A percentile compares a stretch with the other conserved stretches of the same genome.
These are phyloP conservation scores for Skeletonema costatum DNA, from an alignment of 108 stramenopile genomes.

Conservation along the genomic window DNA sequence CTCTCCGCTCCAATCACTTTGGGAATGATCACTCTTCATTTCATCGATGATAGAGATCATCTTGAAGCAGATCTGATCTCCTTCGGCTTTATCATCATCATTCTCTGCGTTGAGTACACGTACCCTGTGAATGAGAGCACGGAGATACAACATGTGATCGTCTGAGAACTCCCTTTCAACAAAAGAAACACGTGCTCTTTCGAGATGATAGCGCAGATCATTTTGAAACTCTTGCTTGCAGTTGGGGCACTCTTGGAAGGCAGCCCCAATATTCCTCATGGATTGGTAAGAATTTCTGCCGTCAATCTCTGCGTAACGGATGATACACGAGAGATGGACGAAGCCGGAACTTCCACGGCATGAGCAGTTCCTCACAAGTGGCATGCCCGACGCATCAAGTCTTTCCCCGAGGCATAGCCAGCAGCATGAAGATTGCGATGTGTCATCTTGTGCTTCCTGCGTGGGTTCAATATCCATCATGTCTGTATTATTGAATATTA, in stretches of 20 bases:
- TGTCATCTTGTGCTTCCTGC: no score
- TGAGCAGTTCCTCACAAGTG: conserved; percentile 2
- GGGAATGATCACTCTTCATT: background rate
- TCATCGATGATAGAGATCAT: background rate
- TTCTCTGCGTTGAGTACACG: background rate
- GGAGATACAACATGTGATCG: background rate
- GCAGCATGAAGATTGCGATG: background rate
- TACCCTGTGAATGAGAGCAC: background rate
- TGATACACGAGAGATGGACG: conserved; percentile 1
- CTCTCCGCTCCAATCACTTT: background rate
- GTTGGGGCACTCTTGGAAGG: background rate
- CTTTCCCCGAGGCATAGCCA: conserved; percentile 1
- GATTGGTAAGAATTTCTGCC: background rate
- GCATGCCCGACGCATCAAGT: background rate
- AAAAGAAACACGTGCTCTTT: background rate
- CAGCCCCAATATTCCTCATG: background rate
- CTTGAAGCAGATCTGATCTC: background rate
- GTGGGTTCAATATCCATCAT: no score
- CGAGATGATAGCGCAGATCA: background rate
- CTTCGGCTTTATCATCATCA: background rate
- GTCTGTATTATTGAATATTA: no score
- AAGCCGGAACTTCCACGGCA: conserved; percentile 1
- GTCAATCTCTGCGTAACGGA: background rate
- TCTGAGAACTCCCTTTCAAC: background rate
- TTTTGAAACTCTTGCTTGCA: background rate